Conservation (phyloP, 2,329 filamentous ascomycete species). For the Westerdykella aurantiaca region DNA sequence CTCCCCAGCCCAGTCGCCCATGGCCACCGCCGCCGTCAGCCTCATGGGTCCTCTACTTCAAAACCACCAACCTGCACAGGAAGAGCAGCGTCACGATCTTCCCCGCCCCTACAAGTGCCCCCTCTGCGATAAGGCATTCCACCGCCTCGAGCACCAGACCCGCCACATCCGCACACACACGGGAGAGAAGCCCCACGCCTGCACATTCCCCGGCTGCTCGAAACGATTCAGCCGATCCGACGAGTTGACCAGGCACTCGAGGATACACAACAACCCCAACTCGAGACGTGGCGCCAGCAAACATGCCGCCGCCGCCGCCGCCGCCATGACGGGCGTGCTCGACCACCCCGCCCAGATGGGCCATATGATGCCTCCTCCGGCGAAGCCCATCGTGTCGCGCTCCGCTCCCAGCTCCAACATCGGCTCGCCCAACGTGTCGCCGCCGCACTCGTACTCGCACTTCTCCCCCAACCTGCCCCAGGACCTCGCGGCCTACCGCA, state of each 20-base stretch:
- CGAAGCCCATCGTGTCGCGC: conserved; percentile 68
- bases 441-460: conserved; percentile 75
- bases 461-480: conserved; percentile 55
- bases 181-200: conserved; percentile 95
- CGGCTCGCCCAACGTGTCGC: conserved; percentile 91
- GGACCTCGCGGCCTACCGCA: conserved; percentile 53
- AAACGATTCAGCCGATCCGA: conserved; percentile 97
- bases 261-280: conserved; percentile 99
- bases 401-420: conserved; percentile 83
- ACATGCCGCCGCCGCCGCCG: conserved; percentile 54
- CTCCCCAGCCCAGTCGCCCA: conserved; percentile 14
- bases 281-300: conserved; percentile 88
- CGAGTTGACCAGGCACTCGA: conserved; percentile 91
- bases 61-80: conserved; percentile 43
- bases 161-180: conserved; percentile 94
- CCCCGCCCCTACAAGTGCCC: conserved; percentile 98
- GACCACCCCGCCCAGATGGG: conserved; percentile 45
- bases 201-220: conserved; percentile 89
- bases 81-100: conserved; percentile 69
- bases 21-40: conserved; percentile 44
- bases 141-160: conserved; percentile 91
- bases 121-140: conserved; percentile 96
- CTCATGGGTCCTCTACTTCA: conserved; percentile 51
- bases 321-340: conserved; percentile 50
- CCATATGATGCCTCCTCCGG: conserved; percentile 74